Conservation (phyloP, 768 basidiomycete species). For the Rickenella mellea region DNA sequence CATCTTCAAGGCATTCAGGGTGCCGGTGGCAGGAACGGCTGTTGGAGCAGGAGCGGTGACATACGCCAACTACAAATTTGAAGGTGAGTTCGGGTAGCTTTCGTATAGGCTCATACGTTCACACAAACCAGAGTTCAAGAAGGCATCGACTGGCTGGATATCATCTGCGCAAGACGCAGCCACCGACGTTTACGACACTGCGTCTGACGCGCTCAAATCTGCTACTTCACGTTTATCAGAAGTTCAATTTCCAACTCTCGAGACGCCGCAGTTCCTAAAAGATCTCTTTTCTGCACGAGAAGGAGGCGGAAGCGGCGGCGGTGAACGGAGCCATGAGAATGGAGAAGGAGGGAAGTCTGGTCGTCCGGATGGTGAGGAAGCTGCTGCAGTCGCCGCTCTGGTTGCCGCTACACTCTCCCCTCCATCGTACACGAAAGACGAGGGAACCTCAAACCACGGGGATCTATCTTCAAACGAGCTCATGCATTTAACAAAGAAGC, state of each 20-base stretch:
- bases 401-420: conserved; percentile 74
- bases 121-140: conserved; percentile 50
- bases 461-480: conserved; percentile 86
- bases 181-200: conserved; percentile 61
- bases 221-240: conserved; percentile 50
- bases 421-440: conserved; percentile 49
- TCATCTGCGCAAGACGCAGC: conserved; percentile 58
- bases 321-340: conserved; percentile 14
- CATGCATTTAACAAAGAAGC: conserved; percentile 87
- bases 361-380: conserved; percentile 40
- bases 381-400: conserved; percentile 61
- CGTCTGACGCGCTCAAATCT: conserved; percentile 57
- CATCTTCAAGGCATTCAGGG: conserved; percentile 76
- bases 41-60: conserved; percentile 86
- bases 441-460: conserved; percentile 38
- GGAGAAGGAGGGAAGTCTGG: conserved; percentile 18
- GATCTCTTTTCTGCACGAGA: conserved; percentile 36
- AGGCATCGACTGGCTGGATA: conserved; percentile 59
- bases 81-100: conserved; percentile 46
- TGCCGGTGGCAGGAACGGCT: conserved; percentile 82
- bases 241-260: conserved; percentile 41
- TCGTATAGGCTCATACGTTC: not conserved
- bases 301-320: conserved; percentile 11
- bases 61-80: conserved; percentile 95
- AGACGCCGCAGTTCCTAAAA: conserved; percentile 60